These are phyloP conservation scores for Yarrowia alimentaria DNA, from an alignment of 805 yeast genomes.

Conservation along the genomic window DNA sequence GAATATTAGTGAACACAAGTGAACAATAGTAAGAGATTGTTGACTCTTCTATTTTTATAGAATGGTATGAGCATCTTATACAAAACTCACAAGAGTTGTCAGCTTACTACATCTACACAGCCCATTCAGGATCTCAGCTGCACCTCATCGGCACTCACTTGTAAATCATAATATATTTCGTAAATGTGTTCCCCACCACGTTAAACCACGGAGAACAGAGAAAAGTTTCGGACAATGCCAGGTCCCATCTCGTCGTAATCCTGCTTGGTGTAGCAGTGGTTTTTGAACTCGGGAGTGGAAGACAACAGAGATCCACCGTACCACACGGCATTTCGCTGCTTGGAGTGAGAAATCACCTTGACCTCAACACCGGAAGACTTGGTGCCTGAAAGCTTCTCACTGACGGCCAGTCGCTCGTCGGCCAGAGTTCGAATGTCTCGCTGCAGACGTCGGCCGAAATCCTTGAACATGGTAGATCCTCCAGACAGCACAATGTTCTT, in stretches of 20 bases:
- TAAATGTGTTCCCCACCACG: slow-evolving; percentile 20
- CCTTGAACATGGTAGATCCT: slow-evolving; percentile 98
- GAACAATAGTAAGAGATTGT: too few species aligned
- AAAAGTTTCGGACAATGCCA: slow-evolving; percentile 93
- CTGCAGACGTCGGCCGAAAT: slow-evolving; percentile 95
- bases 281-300: slow-evolving; percentile 93
- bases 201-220: slow-evolving; percentile 80
- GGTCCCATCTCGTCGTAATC: slow-evolving; percentile 99
- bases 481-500: slow-evolving; percentile 94
- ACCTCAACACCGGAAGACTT: slow-evolving; percentile 94
- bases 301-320: slow-evolving; percentile 97
- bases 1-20: too few species aligned
- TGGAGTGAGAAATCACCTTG: slow-evolving; percentile 93
- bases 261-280: slow-evolving; percentile 94
- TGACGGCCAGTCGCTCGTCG: slow-evolving; percentile 77
- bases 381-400: slow-evolving; percentile 71
- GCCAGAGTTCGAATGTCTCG: slow-evolving; percentile 87
- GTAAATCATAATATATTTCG: slow-evolving; percentile 7
- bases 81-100: too few species aligned
- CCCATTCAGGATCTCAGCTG: too few species aligned
- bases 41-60: too few species aligned
- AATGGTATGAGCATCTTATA: too few species aligned
- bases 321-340: slow-evolving; percentile 99
- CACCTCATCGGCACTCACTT: too few species aligned
- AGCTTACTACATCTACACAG: too few species aligned